Evolutionary conservation across 2,329 filamentous ascomycete species (phyloP), one percentile per base, ranked within the genome.

Genomic region (Colletotrichum magnum): DNA sequence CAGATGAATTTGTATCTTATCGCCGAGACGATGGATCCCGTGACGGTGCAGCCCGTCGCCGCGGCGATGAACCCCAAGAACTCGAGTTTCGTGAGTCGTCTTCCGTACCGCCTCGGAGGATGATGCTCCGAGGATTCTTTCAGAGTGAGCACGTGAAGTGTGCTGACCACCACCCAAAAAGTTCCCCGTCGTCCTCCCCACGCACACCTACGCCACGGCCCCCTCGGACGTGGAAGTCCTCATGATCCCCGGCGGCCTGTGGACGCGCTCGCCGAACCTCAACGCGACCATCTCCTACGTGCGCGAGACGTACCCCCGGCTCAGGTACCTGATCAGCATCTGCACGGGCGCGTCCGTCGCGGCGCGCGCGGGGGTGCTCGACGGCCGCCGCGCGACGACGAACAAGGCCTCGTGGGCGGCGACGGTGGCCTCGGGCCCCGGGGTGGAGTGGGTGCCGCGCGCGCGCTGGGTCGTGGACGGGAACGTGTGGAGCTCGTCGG

Each of bases 401-500:
- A 90, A 90, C 75, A 90, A 90, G 75, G 73, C 75, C 2, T 78
- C 81, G 0, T 90, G 83, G 78, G 75, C 78, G 21, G 72, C 75
- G 62, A 82, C 83, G 4, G 81, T 78, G 6, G 74, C 77, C 2
- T 72, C 79, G 32, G 79, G 84, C 1, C 78, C 81, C 0, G 75
- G 80, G 6, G 84, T 87, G 2, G 73, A 84, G 2, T 91, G 89
- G 88, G 78, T 87, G 9, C 74, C 79, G 0, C 79, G 81, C 47
- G 88, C 88, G 41, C 78, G 88, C 21, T 90, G 88, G 88, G 85
- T 89, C 0, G 78, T 79, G 0, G 86, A 89, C 75, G 87, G 85
- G 1, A 87, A 89, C 68, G 79, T 89, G 3, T 90, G 88, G 88
- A 88, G 85, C 1, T 85, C 84, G 3, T 86, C 85, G 0, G 88